A percentile compares a stretch with the other conserved stretches of the same genome.
Conservation (phyloP, 345 rosid species). For the Syzygium jambos region DNA sequence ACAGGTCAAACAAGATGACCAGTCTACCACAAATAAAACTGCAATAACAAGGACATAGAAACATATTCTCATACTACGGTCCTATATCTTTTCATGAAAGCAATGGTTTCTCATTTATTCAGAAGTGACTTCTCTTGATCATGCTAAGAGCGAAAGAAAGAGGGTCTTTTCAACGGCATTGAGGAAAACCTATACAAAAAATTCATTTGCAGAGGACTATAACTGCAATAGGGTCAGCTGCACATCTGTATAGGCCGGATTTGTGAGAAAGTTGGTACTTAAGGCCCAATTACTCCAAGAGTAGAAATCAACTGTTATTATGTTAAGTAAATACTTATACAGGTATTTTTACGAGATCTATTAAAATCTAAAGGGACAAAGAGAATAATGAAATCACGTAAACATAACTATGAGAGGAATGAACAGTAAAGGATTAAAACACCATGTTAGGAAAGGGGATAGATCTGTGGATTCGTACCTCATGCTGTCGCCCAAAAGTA, state of each 20-base stretch:
- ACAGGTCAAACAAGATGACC: not conserved
- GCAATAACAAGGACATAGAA: not conserved
- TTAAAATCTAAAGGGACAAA: not conserved
- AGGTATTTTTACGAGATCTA: not conserved
- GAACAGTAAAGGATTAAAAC: not conserved
- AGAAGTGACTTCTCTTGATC: not conserved
- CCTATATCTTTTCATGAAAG: not conserved
- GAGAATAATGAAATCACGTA: not conserved
- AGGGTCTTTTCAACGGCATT: not conserved
- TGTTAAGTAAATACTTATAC: not conserved
- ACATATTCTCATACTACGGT: not conserved
- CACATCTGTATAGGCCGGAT: not conserved
- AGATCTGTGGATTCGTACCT: constrained; percentile 21
- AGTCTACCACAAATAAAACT: not conserved
- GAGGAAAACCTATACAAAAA: not conserved
- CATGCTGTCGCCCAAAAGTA: constrained; percentile 25
- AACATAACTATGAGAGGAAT: not conserved
- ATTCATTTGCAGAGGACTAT: not conserved
- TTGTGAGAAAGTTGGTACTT: not conserved
- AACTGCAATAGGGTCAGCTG: not conserved
- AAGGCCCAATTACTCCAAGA: not conserved
- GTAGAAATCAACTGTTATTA: not conserved
- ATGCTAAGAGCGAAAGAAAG: not conserved
- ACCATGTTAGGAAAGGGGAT: not conserved
- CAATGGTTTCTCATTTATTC: not conserved